Evolutionary conservation across 2,329 filamentous ascomycete genomes (phyloP).

Genomic region (Teratosphaeria zuluensis): DNA sequence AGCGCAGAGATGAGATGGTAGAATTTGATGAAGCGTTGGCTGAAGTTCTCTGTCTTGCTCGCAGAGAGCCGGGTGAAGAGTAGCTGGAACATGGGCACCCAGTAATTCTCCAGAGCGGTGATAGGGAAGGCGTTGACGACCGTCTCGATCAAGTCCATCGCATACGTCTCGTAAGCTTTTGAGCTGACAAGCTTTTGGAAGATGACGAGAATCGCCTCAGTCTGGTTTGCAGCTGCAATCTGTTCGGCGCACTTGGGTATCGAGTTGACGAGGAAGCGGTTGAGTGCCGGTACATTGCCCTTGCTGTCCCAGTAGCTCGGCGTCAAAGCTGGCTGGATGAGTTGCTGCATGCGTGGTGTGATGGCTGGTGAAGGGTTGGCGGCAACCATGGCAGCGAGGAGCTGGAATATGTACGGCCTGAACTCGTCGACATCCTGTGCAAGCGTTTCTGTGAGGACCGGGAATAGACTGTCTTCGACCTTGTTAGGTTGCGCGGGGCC

Average conservation of each 20-base stretch:
- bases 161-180: conserved; percentile 76
- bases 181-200: conserved; percentile 81
- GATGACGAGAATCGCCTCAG: conserved; percentile 84
- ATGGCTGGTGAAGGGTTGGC: conserved; percentile 70
- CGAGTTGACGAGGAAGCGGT: conserved; percentile 73
- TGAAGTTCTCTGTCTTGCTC: conserved; percentile 74
- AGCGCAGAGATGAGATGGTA: conserved; percentile 83
- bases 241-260: conserved; percentile 65
- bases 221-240: conserved; percentile 68
- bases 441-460: conserved; percentile 71
- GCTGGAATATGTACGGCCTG: conserved; percentile 90
- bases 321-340: conserved; percentile 69
- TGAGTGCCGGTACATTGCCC: conserved; percentile 86
- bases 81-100: conserved; percentile 67
- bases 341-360: conserved; percentile 67
- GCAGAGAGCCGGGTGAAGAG: conserved; percentile 64
- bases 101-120: conserved; percentile 68
- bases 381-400: conserved; percentile 84
- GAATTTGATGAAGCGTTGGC: conserved; percentile 81
- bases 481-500: conserved; percentile 59
- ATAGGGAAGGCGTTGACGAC: conserved; percentile 63
- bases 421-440: conserved; percentile 85
- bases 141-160: conserved; percentile 82
- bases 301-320: conserved; percentile 83
- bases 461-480: conserved; percentile 72